A percentile compares a stretch with the other conserved stretches of the same genome.
Conservation (phyloP, 257 asterid genomes). For the Jasminum sambac region DNA sequence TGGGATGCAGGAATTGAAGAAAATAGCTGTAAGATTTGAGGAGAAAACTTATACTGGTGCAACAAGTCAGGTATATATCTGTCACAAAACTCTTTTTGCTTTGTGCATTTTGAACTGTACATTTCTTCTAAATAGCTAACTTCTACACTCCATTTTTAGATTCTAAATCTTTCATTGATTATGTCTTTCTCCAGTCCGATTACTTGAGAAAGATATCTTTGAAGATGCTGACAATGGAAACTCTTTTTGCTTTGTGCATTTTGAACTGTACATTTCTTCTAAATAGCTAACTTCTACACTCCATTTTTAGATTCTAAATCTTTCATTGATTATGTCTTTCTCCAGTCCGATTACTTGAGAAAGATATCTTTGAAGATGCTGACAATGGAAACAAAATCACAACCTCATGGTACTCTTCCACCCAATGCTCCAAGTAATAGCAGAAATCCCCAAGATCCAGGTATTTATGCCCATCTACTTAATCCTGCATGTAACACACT, state of each 20-base stretch:
- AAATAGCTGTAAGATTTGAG: conserved; percentile 84
- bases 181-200: conserved; percentile 59
- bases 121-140: too few relatives aligned
- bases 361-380: conserved; percentile 86
- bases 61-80: conserved; percentile 66
- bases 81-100: conserved; percentile 19
- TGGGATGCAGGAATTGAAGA: conserved; percentile 76
- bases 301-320: not conserved
- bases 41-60: conserved; percentile 79
- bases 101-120: conserved; percentile 8
- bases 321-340: conserved; percentile 12
- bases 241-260: too few relatives aligned
- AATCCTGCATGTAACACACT: not conserved
- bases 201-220: conserved; percentile 79
- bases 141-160: not conserved
- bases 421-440: conserved; percentile 52
- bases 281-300: too few relatives aligned
- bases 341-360: conserved; percentile 83
- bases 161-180: conserved; percentile 9
- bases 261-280: too few relatives aligned
- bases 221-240: conserved; percentile 87
- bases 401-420: conserved; percentile 53
- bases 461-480: conserved; percentile 35
- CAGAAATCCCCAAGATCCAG: conserved; percentile 62
- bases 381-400: conserved; percentile 78